Conservation (phyloP, 139 green algal species). For the Micractinium sp. region DNA sequence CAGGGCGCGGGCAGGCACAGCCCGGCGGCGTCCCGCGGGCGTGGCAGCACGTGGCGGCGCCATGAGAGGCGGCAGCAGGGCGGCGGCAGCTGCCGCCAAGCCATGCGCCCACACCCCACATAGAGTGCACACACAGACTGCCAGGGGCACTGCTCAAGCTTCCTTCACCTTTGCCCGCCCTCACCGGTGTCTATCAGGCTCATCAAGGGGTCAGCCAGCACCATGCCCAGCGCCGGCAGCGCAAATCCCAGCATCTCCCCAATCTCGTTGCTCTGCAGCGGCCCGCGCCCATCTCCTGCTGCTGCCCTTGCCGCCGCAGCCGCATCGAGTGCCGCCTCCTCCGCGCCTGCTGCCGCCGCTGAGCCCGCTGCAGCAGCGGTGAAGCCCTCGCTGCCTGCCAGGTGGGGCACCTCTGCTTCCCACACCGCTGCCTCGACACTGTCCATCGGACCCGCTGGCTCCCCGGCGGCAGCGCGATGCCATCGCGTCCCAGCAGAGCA, state of each 20-base stretch:
- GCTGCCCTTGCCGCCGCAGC: background rate
- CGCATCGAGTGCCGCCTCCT: background rate
- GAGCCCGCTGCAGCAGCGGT: background rate
- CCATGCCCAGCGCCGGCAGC: slow-evolving; percentile 62
- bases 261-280: background rate
- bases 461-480: no score
- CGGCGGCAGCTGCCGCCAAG: background rate
- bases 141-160: no score
- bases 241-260: slow-evolving; percentile 48
- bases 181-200: slow-evolving; percentile 68
- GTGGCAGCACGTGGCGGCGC: no score
- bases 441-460: no score
- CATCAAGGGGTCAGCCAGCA: slow-evolving; percentile 75
- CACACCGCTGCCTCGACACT: no score
- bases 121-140: no score
- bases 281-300: background rate
- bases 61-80: background rate
- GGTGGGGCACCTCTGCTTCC: no score
- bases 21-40: no score
- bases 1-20: background rate
- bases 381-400: background rate
- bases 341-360: background rate
- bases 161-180: background rate
- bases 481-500: no score
- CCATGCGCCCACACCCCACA: background rate